Evolutionary conservation across 192 early-diverging fungal species (phyloP), one percentile per base, ranked within the genome.

Genomic region (Backusella sp.): DNA sequence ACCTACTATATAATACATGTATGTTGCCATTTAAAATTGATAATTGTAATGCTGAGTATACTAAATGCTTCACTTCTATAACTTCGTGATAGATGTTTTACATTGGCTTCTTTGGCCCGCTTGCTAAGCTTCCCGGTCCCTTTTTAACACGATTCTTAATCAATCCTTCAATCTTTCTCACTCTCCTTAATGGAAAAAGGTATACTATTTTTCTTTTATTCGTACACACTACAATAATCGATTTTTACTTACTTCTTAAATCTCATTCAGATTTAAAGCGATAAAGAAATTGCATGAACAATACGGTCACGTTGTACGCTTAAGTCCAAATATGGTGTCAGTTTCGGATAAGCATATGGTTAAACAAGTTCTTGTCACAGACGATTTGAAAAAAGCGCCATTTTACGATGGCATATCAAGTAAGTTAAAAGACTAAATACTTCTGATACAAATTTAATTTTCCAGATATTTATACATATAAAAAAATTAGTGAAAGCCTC

Each of bases 301-400:
- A 49, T 84, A 84, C 11, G 83, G 83, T 4, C 77, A 46, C 2
- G 66, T 81, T 11, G 74, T 76, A 14, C 76, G 80, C 11, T 11
- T 82, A n/a, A 49, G 74, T 28, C 76, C 68, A 28, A 46, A 23
- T 11, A 6, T 19, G 4, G 30, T 84, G 12, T 49, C 53, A 17
- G 59, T 84, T 21, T 41, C 79, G 0, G 82, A 84, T 56, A 84
- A 80, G 74, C 49, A 62, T 41, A 80, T 80, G 67, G 14, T 76
- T 28, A 84, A 84, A 59, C 73, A 84, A 66, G 70, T 84, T 6
- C 62, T 81, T 35, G 72, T 68, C 19, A 76, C 68, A 35, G 71
- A 77, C 46, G 80, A 81, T 65, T 81, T 37, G 44, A 65, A 32
- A 81, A 81, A 70, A 39, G 75, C n/a, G 19, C 52, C 15, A 28